Conservation (phyloP, 139 green algal genomes). For the Asterochloris erici region DNA sequence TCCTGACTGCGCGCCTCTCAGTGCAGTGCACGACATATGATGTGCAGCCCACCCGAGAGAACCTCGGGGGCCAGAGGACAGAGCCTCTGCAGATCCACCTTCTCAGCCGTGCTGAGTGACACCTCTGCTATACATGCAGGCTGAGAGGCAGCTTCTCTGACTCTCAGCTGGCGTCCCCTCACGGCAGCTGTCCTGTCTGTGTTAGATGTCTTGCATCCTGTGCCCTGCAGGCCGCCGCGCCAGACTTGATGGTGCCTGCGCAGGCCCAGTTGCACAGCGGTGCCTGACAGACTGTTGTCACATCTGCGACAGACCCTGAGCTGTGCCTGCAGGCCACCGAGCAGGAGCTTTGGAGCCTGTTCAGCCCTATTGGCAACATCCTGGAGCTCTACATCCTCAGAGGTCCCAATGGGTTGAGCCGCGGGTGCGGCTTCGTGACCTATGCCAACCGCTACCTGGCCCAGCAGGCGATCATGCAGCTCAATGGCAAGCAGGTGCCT, state of each 20-base stretch:
- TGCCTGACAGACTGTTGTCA: background rate
- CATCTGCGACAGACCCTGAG: background rate
- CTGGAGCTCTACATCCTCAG: slow-evolving; percentile 33
- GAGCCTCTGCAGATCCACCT: no score
- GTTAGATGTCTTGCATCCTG: no score
- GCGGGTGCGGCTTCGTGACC: slow-evolving; percentile 56
- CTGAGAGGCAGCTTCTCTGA: no score
- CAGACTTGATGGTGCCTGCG: background rate
- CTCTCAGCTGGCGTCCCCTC: no score
- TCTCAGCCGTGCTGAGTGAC: no score
- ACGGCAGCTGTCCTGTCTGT: no score
- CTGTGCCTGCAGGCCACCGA: slow-evolving; percentile 25
- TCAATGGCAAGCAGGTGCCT: slow-evolving; percentile 30
- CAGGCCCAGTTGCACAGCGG: background rate
- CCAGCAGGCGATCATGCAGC: slow-evolving; percentile 32
- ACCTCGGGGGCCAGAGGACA: no score
- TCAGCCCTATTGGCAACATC: slow-evolving; percentile 25
- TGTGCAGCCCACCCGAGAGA: no score
- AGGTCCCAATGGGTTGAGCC: slow-evolving; percentile 18
- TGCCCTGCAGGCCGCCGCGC: no score
- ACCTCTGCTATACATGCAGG: no score
- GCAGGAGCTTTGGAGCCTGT: slow-evolving; percentile 24
- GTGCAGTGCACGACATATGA: no score
- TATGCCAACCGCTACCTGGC: slow-evolving; percentile 34
- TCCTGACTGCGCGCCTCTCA: no score